Evolutionary conservation across 2,329 filamentous ascomycete genomes (phyloP), one percentile per base, ranked within the genome.

Genomic region (Beauveria bassiana): DNA sequence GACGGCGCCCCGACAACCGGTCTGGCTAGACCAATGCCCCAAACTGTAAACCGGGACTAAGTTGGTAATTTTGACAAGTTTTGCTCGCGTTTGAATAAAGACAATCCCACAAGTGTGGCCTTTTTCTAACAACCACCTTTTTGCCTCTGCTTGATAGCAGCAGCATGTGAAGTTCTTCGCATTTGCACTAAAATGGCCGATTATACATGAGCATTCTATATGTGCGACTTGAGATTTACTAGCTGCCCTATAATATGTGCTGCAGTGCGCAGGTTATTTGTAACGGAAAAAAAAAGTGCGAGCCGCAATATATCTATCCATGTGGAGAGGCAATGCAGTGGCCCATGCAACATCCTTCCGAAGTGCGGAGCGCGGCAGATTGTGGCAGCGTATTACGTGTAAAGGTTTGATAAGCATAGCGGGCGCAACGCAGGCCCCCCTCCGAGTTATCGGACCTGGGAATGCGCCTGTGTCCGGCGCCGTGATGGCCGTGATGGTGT

Each of bases 401-500:
- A 20, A 26, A 43, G 10, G 53, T 54, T 47, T 38, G 40, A 43
- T 54, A 53, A 60, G 49, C 50, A 60, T 40, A 24, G 56, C 45
- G 31, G 45, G 38, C 38, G 47, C 46, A 43, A 12, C 24, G 18
- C 49, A 16, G n/a, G 38, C n/a, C 47, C 43, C 45, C 57, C 58
- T 60, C 58, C 58, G 58, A 60, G 46, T 34, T 26, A 53, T 60
- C 58, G 58, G 58, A 46, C 14, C 38, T 60, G 58, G 18, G 10
- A 53, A 60, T 53, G 28, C 42, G 34, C 38, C 47, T 52, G 57
- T 26, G 58, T 45, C 68, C 68, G 67, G 68, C 53, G 67, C 69
- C 69, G 68, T 67, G 65, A 51, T 68, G 66, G 67, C 69, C 69
- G 68, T 67, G 62, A 49, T 69, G 65, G 68, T 65, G 61, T 58